These are phyloP conservation scores for Salix udensis DNA, from an alignment of 345 rosid genomes.

Conservation along the genomic window DNA sequence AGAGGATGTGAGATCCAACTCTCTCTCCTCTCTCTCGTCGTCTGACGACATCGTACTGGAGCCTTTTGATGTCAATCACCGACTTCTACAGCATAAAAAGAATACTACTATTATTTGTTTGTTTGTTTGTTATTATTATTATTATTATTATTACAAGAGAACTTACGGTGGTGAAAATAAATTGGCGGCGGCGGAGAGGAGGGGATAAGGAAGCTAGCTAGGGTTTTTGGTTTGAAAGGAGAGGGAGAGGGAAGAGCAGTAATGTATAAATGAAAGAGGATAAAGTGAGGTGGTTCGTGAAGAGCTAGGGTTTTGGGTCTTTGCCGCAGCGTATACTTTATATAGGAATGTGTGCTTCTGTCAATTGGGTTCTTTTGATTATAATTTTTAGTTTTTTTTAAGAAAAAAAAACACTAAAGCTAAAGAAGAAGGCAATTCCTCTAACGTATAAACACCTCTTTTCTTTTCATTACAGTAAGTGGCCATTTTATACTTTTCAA, in stretches of 20 bases:
- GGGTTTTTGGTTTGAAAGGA: neutral
- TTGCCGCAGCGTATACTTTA: neutral
- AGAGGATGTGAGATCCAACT: constrained; percentile 85
- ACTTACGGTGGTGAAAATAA: neutral
- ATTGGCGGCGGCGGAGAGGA: neutral
- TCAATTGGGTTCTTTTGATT: neutral
- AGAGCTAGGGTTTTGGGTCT: constrained; percentile 13
- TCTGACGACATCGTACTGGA: constrained; percentile 67
- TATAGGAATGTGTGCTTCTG: neutral
- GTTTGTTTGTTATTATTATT: no score
- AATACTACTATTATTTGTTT: neutral
- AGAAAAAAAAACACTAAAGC: no score
- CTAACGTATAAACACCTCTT: no score
- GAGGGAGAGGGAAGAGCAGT: neutral
- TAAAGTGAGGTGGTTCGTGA: constrained; percentile 9
- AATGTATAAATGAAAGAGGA: no score
- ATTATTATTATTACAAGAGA: neutral
- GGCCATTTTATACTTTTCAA: no score
- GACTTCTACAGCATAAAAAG: neutral
- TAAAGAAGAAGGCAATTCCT: no score
- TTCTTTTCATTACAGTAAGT: no score
- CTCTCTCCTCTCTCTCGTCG: constrained; percentile 97
- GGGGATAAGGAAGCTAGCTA: neutral
- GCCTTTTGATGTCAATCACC: neutral
- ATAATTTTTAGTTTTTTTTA: no score